phyloP scores from a whole-genome alignment of 495 filamentous ascomycete species.

The Neurospora tetraspora region DNA sequence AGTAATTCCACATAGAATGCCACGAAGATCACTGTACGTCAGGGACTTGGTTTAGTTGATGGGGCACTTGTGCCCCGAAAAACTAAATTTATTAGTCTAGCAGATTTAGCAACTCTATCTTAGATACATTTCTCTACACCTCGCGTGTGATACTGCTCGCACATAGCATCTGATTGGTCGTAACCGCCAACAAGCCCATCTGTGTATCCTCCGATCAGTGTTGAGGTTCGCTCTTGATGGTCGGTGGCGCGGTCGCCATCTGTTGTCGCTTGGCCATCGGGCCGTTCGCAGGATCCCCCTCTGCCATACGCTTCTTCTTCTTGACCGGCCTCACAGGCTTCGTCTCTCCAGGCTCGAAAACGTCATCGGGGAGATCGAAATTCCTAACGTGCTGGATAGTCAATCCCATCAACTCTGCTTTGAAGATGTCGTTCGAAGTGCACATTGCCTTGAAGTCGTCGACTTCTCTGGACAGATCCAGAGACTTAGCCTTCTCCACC shows the following conservation, averaged over 20 bases:
- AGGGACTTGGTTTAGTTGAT: constrained; percentile 5
- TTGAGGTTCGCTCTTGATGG: background rate
- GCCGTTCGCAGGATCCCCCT: constrained; percentile 8
- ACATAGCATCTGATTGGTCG: background rate
- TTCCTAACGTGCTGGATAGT: constrained; percentile 67
- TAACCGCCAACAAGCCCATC: background rate
- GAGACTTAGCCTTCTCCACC: constrained; percentile 40
- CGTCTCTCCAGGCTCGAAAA: constrained; percentile 74
- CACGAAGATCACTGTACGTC: no score
- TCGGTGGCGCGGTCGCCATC: constrained; percentile 22
- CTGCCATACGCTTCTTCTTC: constrained; percentile 26
- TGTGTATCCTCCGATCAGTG: background rate
- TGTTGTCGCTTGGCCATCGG: constrained; percentile 20
- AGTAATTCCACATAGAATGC: no score
- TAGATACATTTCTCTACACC: background rate
- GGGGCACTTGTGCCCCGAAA: constrained; percentile 29
- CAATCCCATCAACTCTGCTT: constrained; percentile 47
- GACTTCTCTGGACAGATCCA: constrained; percentile 63
- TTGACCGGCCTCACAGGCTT: constrained; percentile 54
- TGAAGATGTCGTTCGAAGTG: constrained; percentile 53
- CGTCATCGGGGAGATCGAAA: constrained; percentile 77
- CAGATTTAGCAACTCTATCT: background rate
- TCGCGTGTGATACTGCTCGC: background rate
- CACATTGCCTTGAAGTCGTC: constrained; percentile 64
- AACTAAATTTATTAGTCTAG: constrained; percentile 24